phyloP scores from a whole-genome alignment of 2,329 filamentous ascomycete genomes.

The Pyricularia grisea region DNA sequence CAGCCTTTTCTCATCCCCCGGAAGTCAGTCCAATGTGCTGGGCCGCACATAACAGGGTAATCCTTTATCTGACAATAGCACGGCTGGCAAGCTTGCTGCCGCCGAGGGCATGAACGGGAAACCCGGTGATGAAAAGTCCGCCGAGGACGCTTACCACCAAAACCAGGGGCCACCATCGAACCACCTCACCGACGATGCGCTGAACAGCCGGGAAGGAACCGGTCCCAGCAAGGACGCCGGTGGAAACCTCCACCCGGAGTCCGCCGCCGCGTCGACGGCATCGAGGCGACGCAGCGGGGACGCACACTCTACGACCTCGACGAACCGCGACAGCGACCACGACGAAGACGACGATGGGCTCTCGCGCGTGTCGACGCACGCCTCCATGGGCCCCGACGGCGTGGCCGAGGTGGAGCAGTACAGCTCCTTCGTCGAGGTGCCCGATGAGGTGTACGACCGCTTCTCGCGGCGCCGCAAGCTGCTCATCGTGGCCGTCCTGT shows the following conservation, averaged over 20 bases:
- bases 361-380: constrained; percentile 11
- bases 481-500: constrained; percentile 58
- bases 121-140: neutral
- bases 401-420: constrained; percentile 14
- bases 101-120: neutral
- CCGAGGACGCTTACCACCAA: neutral
- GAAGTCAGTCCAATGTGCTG: neutral
- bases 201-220: neutral
- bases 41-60: neutral
- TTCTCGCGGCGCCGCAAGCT: constrained; percentile 54
- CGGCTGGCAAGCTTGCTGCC: neutral
- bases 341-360: constrained; percentile 3
- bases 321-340: constrained; percentile 3
- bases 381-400: constrained; percentile 16
- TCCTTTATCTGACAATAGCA: constrained; percentile 2
- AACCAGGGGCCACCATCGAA: neutral
- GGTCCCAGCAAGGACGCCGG: too few relatives aligned
- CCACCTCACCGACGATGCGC: neutral
- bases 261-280: neutral
- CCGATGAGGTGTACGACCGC: constrained; percentile 54
- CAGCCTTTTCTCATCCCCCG: neutral
- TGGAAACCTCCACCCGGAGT: neutral
- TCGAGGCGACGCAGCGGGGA: neutral
- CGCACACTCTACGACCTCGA: neutral
- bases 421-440: constrained; percentile 24